Evolutionary conservation across 805 yeast species (phyloP).

Genomic region (Suhomyces sp.): DNA sequence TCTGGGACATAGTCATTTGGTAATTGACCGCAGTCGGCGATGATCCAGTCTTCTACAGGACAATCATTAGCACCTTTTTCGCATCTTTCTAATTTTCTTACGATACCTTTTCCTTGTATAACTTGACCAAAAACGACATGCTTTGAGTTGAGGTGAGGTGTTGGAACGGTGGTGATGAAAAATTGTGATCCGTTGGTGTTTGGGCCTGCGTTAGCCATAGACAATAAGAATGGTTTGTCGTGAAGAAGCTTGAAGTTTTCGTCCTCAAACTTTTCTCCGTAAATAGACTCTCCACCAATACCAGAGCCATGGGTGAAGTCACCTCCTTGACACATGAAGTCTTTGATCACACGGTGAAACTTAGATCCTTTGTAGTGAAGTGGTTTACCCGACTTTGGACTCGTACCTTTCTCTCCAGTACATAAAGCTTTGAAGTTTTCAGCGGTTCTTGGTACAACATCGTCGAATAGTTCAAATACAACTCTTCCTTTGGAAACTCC

Average conservation of each 20-base stretch:
- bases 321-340: slow-evolving; percentile 94
- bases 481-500: slow-evolving; percentile 69
- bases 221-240: slow-evolving; percentile 79
- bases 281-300: slow-evolving; percentile 44
- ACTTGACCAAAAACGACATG: slow-evolving; percentile 96
- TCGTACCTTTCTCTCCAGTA: slow-evolving; percentile 77
- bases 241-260: slow-evolving; percentile 79
- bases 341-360: slow-evolving; percentile 90
- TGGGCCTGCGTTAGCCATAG: slow-evolving; percentile 98
- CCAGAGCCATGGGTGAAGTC: slow-evolving; percentile 53
- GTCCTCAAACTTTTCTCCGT: slow-evolving; percentile 70
- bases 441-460: slow-evolving; percentile 81
- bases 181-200: slow-evolving; percentile 95
- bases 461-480: slow-evolving; percentile 68
- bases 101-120: slow-evolving; percentile 72
- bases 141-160: slow-evolving; percentile 93
- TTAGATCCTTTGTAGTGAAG: slow-evolving; percentile 75
- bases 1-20: slow-evolving; percentile 56
- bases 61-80: slow-evolving; percentile 65
- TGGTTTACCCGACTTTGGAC: slow-evolving; percentile 58
- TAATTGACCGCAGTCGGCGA: slow-evolving; percentile 76
- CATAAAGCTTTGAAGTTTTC: slow-evolving; percentile 87
- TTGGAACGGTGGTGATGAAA: slow-evolving; percentile 86
- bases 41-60: slow-evolving; percentile 68
- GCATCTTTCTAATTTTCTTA: slow-evolving; percentile 70